Evolutionary conservation across 371 early-diverging fungal species (phyloP), one percentile per base, ranked within the genome.

Genomic region (Mucor lusitanicus): DNA sequence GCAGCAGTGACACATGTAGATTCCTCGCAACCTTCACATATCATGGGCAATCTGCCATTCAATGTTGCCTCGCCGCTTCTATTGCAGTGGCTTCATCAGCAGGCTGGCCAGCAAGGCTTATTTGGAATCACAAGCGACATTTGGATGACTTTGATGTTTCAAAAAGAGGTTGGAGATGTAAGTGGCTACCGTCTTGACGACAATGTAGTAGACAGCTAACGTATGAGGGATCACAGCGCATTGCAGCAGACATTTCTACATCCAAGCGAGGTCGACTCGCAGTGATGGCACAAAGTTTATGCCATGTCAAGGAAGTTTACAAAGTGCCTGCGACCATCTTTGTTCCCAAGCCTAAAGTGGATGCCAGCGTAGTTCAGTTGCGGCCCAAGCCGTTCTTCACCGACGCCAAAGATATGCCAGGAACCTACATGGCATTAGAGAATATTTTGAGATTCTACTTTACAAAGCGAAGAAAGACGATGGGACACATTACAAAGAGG

Each of bases 91-190:
- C 71, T 94, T 42, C 84, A 88, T 63, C 75, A 81, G 77, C 75
- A 88, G 67, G 81, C 85, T 1, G 69, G 70, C 3, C 67, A 63
- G 21, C 65, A 85, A 54, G 94, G 92, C 0, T 72, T 93, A 15
- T 94, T 94, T 69, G 76, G 77, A n/a, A 28, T 69, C 0, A 70
- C 78, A 19, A 42, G 70, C 1, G 67, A 66, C 44, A 82, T 86
- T 6, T 86, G 86, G 59, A 89, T 94, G 91, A 90, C 92, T 15
- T 76, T 94, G 28, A 94, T 94, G 94, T 94, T 94, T 78, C 94
- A 94, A 71, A 89, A 88, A 64, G 94, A 94, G 71, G 94, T 94
- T 8, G 94, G 87, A 13, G 79, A 89, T 69, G 88, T 88, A 82
- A 70, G 67, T 50, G 28, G 33, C 57, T 58, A 42, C 33, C 33